A percentile compares a stretch with the other conserved stretches of the same genome.
Conservation (phyloP, 148 eudicot genomes). For the Selenicereus undatus region DNA sequence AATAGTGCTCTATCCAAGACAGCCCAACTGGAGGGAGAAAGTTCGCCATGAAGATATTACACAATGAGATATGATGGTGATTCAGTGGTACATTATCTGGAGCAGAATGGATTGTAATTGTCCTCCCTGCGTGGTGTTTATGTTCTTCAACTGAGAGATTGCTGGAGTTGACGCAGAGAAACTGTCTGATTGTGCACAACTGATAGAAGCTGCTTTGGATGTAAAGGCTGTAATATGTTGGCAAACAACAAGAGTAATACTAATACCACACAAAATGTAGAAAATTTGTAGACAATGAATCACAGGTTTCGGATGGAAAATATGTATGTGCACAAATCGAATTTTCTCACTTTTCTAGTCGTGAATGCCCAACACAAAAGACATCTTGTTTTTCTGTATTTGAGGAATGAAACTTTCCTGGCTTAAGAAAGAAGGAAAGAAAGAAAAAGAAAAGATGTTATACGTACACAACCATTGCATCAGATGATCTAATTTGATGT, state of each 20-base stretch:
- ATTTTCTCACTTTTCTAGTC: neutral
- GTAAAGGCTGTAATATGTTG: neutral
- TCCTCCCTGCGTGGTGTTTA: neutral
- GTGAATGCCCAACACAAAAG: neutral
- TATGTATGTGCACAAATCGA: neutral
- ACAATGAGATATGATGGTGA: neutral
- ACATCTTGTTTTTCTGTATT: neutral
- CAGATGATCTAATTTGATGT: neutral
- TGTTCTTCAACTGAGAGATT: neutral
- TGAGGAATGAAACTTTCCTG: neutral
- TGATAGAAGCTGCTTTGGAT: neutral
- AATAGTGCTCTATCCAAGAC: constrained; percentile 54
- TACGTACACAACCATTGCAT: neutral
- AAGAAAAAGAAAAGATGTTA: neutral
- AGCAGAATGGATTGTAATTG: neutral
- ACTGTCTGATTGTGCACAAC: neutral
- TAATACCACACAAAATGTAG: constrained; percentile 13
- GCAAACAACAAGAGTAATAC: neutral
- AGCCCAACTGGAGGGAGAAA: constrained; percentile 28
- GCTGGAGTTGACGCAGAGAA: too few species aligned
- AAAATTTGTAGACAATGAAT: constrained; percentile 19
- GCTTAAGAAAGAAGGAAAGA: neutral
- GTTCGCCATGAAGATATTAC: constrained; percentile 28
- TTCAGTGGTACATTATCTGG: too few species aligned
- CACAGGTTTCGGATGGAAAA: neutral